phyloP scores from a whole-genome alignment of 805 yeast genomes.

The Wickerhamiella allomyrinae region DNA sequence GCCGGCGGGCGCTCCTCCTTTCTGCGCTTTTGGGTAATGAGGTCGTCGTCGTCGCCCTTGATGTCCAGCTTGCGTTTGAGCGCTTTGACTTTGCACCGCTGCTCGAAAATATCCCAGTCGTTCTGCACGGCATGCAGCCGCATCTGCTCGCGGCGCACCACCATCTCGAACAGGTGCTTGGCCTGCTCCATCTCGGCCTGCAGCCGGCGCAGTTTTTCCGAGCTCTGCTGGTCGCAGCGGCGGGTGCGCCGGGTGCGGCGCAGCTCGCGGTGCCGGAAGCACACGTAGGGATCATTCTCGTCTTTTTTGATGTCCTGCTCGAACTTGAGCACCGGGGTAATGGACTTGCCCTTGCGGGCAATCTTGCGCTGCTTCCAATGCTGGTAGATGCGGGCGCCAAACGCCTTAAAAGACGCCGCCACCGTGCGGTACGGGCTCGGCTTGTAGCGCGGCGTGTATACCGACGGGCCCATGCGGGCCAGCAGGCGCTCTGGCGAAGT shows the following conservation, averaged over 20 bases:
- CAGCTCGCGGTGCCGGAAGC: slow-evolving; percentile 89
- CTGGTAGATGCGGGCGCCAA: slow-evolving; percentile 55
- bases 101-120: slow-evolving; percentile 55
- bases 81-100: slow-evolving; percentile 55
- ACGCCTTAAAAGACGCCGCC: slow-evolving; percentile 25
- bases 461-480: slow-evolving; percentile 13
- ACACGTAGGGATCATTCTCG: slow-evolving; percentile 68
- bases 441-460: slow-evolving; percentile 14
- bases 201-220: slow-evolving; percentile 62
- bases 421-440: slow-evolving; percentile 15
- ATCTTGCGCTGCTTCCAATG: slow-evolving; percentile 75
- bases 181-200: slow-evolving; percentile 69
- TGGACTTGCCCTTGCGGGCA: slow-evolving; percentile 49
- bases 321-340: slow-evolving; percentile 64
- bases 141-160: slow-evolving; percentile 60
- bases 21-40: slow-evolving; percentile 40
- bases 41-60: slow-evolving; percentile 66
- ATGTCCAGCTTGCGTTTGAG: slow-evolving; percentile 63
- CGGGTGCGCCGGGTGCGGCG: slow-evolving; percentile 94
- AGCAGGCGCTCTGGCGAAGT: slow-evolving; percentile 22
- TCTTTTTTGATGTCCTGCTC: slow-evolving; percentile 83
- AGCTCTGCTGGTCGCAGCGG: slow-evolving; percentile 80
- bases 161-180: slow-evolving; percentile 47
- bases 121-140: slow-evolving; percentile 45
- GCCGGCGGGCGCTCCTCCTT: slow-evolving; percentile 14